A percentile compares a stretch with the other conserved stretches of the same genome.
These are phyloP conservation scores for Cercophora sp. DNA, from an alignment of 495 filamentous ascomycete species.

Conservation along the genomic window DNA sequence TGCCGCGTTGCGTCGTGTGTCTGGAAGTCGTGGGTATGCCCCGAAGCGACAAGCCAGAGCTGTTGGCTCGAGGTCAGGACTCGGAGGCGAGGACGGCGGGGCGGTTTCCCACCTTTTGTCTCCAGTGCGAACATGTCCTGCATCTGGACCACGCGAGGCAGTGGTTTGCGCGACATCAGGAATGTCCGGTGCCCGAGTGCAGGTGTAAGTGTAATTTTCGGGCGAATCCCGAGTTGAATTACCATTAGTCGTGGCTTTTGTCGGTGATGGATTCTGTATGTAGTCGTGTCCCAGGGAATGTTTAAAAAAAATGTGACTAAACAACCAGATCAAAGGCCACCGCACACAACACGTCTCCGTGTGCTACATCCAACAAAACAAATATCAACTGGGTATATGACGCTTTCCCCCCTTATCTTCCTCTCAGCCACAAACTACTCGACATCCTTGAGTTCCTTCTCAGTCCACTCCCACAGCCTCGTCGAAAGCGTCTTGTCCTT, in stretches of 20 bases:
- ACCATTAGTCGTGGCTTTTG: slow-evolving; percentile 30
- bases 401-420: not conserved
- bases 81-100: slow-evolving; percentile 44
- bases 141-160: slow-evolving; percentile 83
- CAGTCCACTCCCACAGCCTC: not conserved
- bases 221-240: slow-evolving; percentile 46
- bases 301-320: too few relatives aligned
- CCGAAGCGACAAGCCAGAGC: slow-evolving; percentile 33
- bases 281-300: too few relatives aligned
- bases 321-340: too few relatives aligned
- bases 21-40: slow-evolving; percentile 78
- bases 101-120: slow-evolving; percentile 71
- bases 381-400: not conserved
- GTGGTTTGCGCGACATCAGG: slow-evolving; percentile 77
- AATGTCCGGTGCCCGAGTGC: slow-evolving; percentile 90
- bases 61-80: slow-evolving; percentile 33
- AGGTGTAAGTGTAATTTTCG: slow-evolving; percentile 69
- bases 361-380: too few relatives aligned
- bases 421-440: not conserved
- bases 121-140: slow-evolving; percentile 82
- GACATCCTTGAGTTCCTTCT: not conserved
- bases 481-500: not conserved
- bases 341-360: too few relatives aligned
- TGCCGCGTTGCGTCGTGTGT: slow-evolving; percentile 88
- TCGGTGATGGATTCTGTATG: too few relatives aligned